Percentiles rank a stretch among this genome's conserved stretches.
Evolutionary conservation across 805 yeast species (phyloP).

Genomic region (Debaryomyces castellii): DNA sequence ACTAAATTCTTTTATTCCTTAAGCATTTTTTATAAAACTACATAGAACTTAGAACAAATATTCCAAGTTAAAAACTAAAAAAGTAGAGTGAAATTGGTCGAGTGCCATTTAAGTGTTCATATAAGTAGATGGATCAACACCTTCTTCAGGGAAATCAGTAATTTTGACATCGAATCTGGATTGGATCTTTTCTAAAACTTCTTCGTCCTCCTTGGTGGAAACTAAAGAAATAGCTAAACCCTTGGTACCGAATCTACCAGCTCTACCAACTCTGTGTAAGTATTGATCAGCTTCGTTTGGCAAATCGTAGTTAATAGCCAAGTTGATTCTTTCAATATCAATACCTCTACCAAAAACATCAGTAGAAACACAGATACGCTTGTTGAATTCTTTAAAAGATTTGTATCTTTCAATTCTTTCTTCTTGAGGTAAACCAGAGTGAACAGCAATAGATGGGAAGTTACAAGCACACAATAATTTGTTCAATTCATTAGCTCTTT

Average conservation of each 20-base stretch:
- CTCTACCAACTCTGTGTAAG: constrained; percentile 99
- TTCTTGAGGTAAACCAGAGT: constrained; percentile 93
- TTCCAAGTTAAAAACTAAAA: neutral
- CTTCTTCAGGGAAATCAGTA: constrained; percentile 94
- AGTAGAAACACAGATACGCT: constrained; percentile 97
- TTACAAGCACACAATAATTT: constrained; percentile 84
- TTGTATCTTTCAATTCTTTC: constrained; percentile 97
- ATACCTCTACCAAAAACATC: constrained; percentile 99
- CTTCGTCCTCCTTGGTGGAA: constrained; percentile 81
- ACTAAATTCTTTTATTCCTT: constrained; percentile 2
- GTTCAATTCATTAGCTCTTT: constrained; percentile 90
- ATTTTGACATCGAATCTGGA: constrained; percentile 96
- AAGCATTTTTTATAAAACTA: constrained; percentile 1
- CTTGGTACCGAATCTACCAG: constrained; percentile 99
- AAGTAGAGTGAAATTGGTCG: neutral
- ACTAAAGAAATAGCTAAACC: constrained; percentile 95
- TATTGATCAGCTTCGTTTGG: constrained; percentile 97
- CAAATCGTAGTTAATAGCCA: constrained; percentile 96
- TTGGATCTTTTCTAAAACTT: constrained; percentile 88
- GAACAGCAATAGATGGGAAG: constrained; percentile 97
- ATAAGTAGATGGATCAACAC: constrained; percentile 95
- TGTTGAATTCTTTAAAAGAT: constrained; percentile 95
- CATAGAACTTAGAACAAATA: neutral
- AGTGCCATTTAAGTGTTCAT: constrained; percentile 72
- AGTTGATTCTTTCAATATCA: constrained; percentile 96